Base-by-base conservation (phyloP, 306 rosid genomes). In the Senna tora region DNA sequence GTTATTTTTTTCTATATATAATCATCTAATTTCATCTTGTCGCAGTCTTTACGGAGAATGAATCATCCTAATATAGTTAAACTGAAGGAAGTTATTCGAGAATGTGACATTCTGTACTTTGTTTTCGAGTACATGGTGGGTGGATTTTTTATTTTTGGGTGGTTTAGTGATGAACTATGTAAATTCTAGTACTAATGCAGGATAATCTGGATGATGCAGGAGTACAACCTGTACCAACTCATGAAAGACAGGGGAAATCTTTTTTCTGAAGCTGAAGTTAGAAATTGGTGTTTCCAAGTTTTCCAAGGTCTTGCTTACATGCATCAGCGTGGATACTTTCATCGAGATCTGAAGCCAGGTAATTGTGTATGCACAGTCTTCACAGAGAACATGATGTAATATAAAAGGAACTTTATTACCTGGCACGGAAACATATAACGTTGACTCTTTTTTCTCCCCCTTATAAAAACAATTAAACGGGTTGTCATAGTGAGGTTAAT, bases 291-390 rank as follows among this genome's bases (percentile, higher is more conserved):
- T 75, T 95, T 91, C 77, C 99, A 95, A 84, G 97, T 91, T 79
- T 95, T 95, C 78, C 99, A 95, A 82, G 95, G 96, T 68, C 99
- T 95, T 73, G 88, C 99, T 20, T 91, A 89, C 84, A 95, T 95
- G 90, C 99, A 95, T 72, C 99, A 95, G 81, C 90, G 90, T 73
- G 99, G 99, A 73, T 95, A 95, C 83, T 95, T 95, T 84, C 99
- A 95, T 74, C 99, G 99, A 6, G 99, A 95, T 73, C 87, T 95
- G 59, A 95, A 95, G 81, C 99, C 99, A 77, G 99, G 99, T 94
- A 91, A 67, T 54, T 66, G 73, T 68, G 66, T 53, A 33, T 46
- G 41, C 11, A 10, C n/a, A n/a, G 55, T 58, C 47, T 62, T 72
- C 7, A 25, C 76, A 60, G 75, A 66, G 14, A 36, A 28, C 54